Evolutionary conservation across 2,329 filamentous ascomycete species (phyloP).

Genomic region (Colletotrichum tropicicola): DNA sequence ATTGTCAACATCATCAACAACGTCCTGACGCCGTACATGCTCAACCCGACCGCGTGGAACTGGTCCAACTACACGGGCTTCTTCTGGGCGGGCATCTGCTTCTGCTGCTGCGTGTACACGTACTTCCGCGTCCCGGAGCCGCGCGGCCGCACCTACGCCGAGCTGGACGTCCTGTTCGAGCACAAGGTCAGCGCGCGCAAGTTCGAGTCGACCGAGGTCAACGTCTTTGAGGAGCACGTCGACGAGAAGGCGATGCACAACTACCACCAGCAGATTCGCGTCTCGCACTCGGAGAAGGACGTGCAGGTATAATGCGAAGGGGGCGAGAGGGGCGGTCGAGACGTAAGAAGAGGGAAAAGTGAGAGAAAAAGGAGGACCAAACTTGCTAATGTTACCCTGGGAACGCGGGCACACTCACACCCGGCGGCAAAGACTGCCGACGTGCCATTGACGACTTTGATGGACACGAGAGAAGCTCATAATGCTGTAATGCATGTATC

Average conservation of each 20-base stretch:
- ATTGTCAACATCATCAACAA: slow-evolving; percentile 83
- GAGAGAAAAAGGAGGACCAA: not conserved
- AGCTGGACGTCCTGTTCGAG: slow-evolving; percentile 88
- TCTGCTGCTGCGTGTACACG: slow-evolving; percentile 82
- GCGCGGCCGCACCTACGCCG: slow-evolving; percentile 81
- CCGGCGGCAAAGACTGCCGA: not conserved
- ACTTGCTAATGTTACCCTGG: not conserved
- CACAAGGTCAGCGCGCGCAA: slow-evolving; percentile 75
- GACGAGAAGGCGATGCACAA: slow-evolving; percentile 53
- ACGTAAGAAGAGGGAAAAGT: not conserved
- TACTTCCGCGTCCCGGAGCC: slow-evolving; percentile 87
- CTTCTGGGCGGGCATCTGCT: slow-evolving; percentile 86
- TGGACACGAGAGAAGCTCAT: not conserved
- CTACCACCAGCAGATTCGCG: slow-evolving; percentile 53
- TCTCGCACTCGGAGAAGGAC: slow-evolving; percentile 38
- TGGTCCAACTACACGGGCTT: slow-evolving; percentile 90
- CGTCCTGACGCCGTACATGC: slow-evolving; percentile 90
- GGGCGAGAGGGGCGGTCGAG: too few species aligned
- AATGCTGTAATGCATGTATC: slow-evolving; percentile 22
- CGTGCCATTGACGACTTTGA: not conserved
- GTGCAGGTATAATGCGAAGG: not conserved
- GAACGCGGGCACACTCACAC: not conserved
- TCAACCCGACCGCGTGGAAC: slow-evolving; percentile 87
- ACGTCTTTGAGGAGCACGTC: slow-evolving; percentile 64
- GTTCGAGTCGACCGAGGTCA: slow-evolving; percentile 68